Evolutionary conservation across 164 flowering plant genomes (phyloP), one percentile per base, ranked within the genome.

Genomic region (Stephania cephalantha): DNA sequence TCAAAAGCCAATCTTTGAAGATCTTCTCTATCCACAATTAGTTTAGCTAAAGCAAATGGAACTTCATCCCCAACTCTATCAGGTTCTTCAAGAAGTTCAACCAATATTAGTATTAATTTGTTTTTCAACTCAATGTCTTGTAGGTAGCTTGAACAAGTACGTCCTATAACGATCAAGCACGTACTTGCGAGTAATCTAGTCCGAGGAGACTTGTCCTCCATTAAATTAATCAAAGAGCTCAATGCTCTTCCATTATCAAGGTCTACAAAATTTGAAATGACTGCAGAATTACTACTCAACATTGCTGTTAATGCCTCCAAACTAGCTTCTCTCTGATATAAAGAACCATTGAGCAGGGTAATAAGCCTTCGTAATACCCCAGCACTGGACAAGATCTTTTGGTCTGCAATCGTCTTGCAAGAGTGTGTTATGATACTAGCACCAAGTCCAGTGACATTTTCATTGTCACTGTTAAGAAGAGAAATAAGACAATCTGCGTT

Each of bases 31-130:
- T 82, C 87, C 6, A 82, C 77, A 74, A 94, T 81, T 66, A 94
- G 85, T 78, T 81, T 79, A 52, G 88, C 90, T 70, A 95, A 84
- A 6, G 82, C 95, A 86, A 90, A 91, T 15, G 92, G 84, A 74
- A 97, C 91, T 80, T 96, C 98, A 81, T 92, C 99, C 68, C 99
- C 99, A 75, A 90, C 91, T 81, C 86, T 91, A 77, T 88, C 87
- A 74, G 93, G 82, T 78, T 94, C 97, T 79, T 92, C 92, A 73
- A 94, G 89, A 85, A 96, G 98, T 82, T 96, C 97, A 76, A 90
- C 88, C 68, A 96, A 79, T 68, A 82, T 76, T 72, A 69, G 11
- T 64, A 94, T 82, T 84, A 96, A 81, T 73, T 88, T 89, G 30
- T 76, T 85, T 81, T 84, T 87, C 66, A 85, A 76, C 74, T 84